phyloP scores from a whole-genome alignment of 371 early-diverging fungal species.

The Parasitella parasitica region DNA sequence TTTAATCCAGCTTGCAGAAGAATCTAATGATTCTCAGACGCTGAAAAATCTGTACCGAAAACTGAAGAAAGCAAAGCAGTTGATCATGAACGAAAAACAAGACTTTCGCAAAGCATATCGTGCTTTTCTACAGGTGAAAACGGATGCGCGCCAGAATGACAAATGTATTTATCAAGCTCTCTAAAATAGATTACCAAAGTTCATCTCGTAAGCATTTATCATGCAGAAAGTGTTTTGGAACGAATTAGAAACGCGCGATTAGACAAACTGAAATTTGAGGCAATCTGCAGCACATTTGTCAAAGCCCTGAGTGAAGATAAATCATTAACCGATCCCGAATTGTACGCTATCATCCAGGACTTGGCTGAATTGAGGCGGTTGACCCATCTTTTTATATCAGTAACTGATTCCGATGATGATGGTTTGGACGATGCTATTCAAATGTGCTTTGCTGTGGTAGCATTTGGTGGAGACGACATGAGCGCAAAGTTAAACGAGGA shows the following conservation, averaged over 20 bases:
- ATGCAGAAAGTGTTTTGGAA: neutral
- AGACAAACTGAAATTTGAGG: constrained; percentile 3
- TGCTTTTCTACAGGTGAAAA: constrained; percentile 37
- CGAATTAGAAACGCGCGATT: neutral
- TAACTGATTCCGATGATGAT: neutral
- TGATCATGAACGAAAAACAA: constrained; percentile 52
- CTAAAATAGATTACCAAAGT: constrained; percentile 1
- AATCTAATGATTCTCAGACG: constrained; percentile 55
- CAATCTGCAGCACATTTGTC: neutral
- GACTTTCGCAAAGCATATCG: constrained; percentile 49
- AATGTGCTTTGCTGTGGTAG: constrained; percentile 8
- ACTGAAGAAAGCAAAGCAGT: constrained; percentile 49
- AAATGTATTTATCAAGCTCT: no score
- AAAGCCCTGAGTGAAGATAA: constrained; percentile 1
- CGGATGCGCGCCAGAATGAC: no score
- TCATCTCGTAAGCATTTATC: neutral
- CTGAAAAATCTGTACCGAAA: constrained; percentile 61
- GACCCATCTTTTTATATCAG: neutral
- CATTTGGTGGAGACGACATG: constrained; percentile 1
- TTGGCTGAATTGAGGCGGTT: constrained; percentile 7
- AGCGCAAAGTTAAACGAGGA: neutral
- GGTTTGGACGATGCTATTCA: constrained; percentile 2
- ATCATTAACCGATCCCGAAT: neutral
- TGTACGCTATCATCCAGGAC: constrained; percentile 10
- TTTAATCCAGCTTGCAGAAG: constrained; percentile 55